Evolutionary conservation across 2,329 filamentous ascomycete genomes (phyloP).

Genomic region (Colletotrichum incanum): DNA sequence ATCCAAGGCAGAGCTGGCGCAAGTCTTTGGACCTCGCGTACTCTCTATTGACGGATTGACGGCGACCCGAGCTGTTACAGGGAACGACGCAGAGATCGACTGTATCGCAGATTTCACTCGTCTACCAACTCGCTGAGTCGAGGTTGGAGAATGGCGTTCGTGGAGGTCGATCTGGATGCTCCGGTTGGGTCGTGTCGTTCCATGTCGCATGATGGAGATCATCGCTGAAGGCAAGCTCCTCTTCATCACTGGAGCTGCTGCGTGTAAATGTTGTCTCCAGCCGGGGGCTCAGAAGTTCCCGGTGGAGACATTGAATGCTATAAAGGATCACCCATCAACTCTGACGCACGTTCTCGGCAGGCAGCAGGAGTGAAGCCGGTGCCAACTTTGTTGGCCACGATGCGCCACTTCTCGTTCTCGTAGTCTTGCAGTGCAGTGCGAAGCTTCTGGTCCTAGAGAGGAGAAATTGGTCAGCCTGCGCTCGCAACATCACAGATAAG

Average conservation of each 20-base stretch:
- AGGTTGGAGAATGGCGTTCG: constrained; percentile 16
- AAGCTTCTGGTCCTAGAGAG: constrained; percentile 81
- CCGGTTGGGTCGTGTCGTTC: constrained; percentile 34
- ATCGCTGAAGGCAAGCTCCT: constrained; percentile 39
- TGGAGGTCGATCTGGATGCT: constrained; percentile 18
- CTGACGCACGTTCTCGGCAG: constrained; percentile 84
- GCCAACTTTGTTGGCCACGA: constrained; percentile 91
- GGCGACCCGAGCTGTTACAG: constrained; percentile 26
- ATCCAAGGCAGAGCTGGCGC: constrained; percentile 24
- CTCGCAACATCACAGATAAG: constrained; percentile 47
- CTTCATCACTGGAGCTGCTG: constrained; percentile 56
- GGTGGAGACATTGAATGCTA: constrained; percentile 71
- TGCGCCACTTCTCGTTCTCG: constrained; percentile 93
- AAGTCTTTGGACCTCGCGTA: constrained; percentile 20
- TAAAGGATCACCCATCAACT: constrained; percentile 69
- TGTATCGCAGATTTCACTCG: constrained; percentile 4
- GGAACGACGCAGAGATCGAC: constrained; percentile 19
- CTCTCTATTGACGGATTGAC: constrained; percentile 30
- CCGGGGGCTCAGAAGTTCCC: constrained; percentile 61
- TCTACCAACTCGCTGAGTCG: constrained; percentile 15
- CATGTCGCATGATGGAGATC: constrained; percentile 42
- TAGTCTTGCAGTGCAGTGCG: constrained; percentile 85
- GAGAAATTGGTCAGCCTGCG: constrained; percentile 38
- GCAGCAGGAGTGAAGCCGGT: constrained; percentile 90
- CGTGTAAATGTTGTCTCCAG: constrained; percentile 64